These are phyloP conservation scores for Pleurotus salmoneostramineus DNA, from an alignment of 768 basidiomycete species.

Conservation along the genomic window DNA sequence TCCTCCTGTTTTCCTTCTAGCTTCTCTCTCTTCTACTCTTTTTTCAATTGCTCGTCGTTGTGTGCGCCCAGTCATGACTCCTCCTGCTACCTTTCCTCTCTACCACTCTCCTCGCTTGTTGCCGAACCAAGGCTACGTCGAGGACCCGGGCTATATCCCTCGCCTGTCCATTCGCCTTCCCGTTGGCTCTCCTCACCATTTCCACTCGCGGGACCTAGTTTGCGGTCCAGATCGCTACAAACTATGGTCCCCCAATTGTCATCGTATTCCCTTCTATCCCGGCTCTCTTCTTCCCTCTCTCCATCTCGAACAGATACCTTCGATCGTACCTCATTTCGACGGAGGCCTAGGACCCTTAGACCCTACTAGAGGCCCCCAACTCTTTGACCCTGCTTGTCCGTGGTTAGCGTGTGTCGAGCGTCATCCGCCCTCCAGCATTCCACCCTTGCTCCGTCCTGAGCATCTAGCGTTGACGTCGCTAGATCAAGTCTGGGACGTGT, in stretches of 20 bases:
- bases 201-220: background rate
- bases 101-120: background rate
- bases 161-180: background rate
- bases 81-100: too few species aligned
- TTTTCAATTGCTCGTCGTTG: background rate
- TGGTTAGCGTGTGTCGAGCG: background rate
- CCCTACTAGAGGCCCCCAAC: background rate
- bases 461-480: background rate
- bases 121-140: background rate
- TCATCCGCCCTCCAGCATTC: background rate
- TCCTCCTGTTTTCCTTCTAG: too few species aligned
- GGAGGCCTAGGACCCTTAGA: constrained; percentile 3
- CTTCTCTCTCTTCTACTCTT: background rate
- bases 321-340: background rate
- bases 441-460: background rate
- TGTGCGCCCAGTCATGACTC: background rate
- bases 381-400: background rate
- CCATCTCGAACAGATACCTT: background rate
- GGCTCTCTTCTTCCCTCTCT: background rate
- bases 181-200: background rate
- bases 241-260: background rate
- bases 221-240: background rate
- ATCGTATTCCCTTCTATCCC: background rate
- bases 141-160: constrained; percentile 1
- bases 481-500: background rate